Percentiles rank a stretch among this genome's conserved stretches.
Conservation (phyloP, 2,329 filamentous ascomycete genomes). For the Cladosporium cucumerinum region DNA sequence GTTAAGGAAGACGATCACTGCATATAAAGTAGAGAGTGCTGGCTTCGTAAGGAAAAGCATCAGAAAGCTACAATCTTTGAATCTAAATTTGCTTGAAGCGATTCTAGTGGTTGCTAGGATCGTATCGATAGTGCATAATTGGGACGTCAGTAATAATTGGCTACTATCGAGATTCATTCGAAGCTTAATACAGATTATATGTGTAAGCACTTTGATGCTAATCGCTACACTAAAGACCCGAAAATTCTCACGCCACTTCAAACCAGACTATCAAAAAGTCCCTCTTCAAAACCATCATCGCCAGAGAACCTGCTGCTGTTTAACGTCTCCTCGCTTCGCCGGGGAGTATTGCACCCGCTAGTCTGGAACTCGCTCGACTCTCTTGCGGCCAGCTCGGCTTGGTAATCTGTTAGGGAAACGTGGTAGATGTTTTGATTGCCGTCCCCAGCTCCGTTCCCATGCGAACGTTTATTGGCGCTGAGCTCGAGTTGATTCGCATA, state of each 20-base stretch:
- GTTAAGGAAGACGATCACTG: neutral
- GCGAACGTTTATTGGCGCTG: neutral
- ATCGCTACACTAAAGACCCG: neutral
- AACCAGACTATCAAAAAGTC: neutral
- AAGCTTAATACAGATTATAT: neutral
- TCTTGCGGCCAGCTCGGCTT: neutral
- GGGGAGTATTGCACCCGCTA: neutral
- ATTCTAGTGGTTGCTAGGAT: neutral
- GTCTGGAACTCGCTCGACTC: constrained; percentile 4
- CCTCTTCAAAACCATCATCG: neutral
- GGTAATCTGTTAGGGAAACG: neutral
- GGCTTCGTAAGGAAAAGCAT: neutral
- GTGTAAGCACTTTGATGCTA: neutral
- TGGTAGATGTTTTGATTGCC: neutral
- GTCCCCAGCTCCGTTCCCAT: neutral
- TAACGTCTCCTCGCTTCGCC: neutral
- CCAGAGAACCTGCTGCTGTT: neutral
- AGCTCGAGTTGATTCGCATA: neutral
- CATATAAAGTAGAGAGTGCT: neutral
- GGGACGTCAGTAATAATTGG: neutral
- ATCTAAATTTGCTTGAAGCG: neutral
- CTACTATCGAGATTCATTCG: neutral
- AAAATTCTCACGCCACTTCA: neutral
- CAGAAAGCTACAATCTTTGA: neutral
- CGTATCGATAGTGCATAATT: neutral